Base-by-base conservation (phyloP, 2,329 filamentous ascomycete genomes). In the Rosellinia necatrix region DNA sequence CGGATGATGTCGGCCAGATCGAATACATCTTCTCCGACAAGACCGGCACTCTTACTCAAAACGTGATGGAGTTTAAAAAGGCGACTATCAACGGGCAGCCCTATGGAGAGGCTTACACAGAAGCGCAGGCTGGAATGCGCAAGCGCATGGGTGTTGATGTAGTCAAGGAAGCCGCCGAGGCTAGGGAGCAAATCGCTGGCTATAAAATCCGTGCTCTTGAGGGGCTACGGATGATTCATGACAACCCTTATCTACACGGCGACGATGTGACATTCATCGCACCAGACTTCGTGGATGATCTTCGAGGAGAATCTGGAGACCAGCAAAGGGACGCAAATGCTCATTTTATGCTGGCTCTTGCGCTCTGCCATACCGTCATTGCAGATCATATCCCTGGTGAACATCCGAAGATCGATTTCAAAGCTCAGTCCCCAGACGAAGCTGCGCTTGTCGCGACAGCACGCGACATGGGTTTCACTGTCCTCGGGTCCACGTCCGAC, bases 31-130 rank as follows among this genome's bases (percentile, higher is more conserved):
- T 99, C 74, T 97, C 91, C 0, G 91, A 96, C 79, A 96, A 96
- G 75, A 96, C 91, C 0, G 91, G 91, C 56, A 96, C 91, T 2
- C 76, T 96, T 62, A 96, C 91, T 0, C 91, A 96, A 68, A 96
- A 96, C 71, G 89, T 96, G 49, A 96, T 96, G 94, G 96, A 99
- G 72, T 99, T 97, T 83, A 99, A 97, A 74, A 99, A 99, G 74
- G 92, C 89, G 52, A 96, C 92, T 0, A 88, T 99, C 74, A 97
- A 97, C 68, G 93, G 93, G n/a, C 84, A 94, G 58, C 87, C 92
- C 0, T 99, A 99, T 65, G 94, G 96, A 59, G 94, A 99, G 75
- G 94, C 94, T 0, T 99, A 97, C 69, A 99, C 96, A 0, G 94
- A 99, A 74, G 94, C 94, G 0, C 91, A 96, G 73, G 90, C 93